Evolutionary conservation across 208 protist species (phyloP).

Genomic region (Leishmania tarentolae): DNA sequence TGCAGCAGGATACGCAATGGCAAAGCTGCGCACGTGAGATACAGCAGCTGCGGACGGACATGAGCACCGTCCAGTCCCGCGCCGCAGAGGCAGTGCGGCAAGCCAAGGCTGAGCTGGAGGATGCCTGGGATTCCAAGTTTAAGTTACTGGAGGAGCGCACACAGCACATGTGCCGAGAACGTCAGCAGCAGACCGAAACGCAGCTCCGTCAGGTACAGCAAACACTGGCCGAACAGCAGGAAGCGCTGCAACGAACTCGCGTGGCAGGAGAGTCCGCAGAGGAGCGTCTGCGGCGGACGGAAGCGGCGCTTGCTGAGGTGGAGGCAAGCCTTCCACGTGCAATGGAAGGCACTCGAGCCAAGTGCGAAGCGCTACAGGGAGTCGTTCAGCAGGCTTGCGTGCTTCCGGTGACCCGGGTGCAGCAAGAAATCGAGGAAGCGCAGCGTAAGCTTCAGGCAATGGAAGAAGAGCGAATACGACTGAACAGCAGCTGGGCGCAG

Average conservation of each 20-base stretch:
- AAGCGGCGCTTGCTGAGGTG: slow-evolving; percentile 25
- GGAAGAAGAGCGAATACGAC: slow-evolving; percentile 29
- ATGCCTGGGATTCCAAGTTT: slow-evolving; percentile 6
- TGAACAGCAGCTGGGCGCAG: slow-evolving; percentile 18
- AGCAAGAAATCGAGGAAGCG: slow-evolving; percentile 28
- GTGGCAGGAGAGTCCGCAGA: slow-evolving; percentile 15
- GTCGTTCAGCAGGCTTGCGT: slow-evolving; percentile 27
- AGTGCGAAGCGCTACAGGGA: slow-evolving; percentile 21
- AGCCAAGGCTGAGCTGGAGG: slow-evolving; percentile 18
- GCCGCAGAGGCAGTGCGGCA: slow-evolving; percentile 17
- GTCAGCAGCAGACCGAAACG: slow-evolving; percentile 13
- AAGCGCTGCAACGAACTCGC: slow-evolving; percentile 16
- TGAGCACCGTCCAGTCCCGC: neutral
- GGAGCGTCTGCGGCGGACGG: slow-evolving; percentile 24
- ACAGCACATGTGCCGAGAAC: slow-evolving; percentile 10
- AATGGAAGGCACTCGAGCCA: slow-evolving; percentile 9
- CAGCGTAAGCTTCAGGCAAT: slow-evolving; percentile 14
- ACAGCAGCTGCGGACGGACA: slow-evolving; percentile 19
- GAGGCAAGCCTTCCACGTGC: slow-evolving; percentile 17
- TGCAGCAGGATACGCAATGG: slow-evolving; percentile 21
- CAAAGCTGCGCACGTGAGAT: slow-evolving; percentile 13
- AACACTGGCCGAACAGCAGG: slow-evolving; percentile 25
- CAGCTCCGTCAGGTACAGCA: slow-evolving; percentile 28
- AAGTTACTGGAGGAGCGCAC: slow-evolving; percentile 18
- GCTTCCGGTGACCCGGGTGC: slow-evolving; percentile 20